A percentile compares a stretch with the other conserved stretches of the same genome.
Conservation (phyloP, 345 rosid species). For the Trapa bicornis region DNA sequence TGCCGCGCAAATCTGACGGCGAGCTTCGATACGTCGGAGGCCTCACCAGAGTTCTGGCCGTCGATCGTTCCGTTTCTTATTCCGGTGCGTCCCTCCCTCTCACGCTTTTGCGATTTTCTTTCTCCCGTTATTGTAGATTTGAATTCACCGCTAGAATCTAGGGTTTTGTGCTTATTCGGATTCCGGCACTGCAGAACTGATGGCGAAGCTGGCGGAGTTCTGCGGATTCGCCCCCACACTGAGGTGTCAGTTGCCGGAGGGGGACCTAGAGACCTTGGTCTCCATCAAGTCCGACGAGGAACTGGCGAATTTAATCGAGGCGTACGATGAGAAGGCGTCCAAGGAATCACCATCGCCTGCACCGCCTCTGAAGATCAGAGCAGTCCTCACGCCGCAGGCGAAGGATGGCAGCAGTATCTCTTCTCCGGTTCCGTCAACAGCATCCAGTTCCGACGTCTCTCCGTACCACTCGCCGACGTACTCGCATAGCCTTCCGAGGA, state of each 20-base stretch:
- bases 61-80: constrained; percentile 45
- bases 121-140: background rate
- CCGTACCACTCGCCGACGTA: too few species aligned
- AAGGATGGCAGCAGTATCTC: background rate
- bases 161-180: background rate
- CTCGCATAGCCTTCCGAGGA: too few species aligned
- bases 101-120: background rate
- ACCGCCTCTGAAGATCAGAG: constrained; percentile 21
- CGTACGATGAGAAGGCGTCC: constrained; percentile 17
- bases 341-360: constrained; percentile 5
- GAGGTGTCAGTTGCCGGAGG: constrained; percentile 62
- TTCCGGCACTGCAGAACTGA: constrained; percentile 20
- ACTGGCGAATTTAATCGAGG: constrained; percentile 32
- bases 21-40: constrained; percentile 82
- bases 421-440: background rate
- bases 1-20: constrained; percentile 60
- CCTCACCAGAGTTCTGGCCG: constrained; percentile 58
- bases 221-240: constrained; percentile 41
- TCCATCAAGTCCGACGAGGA: constrained; percentile 76
- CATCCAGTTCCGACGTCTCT: too few species aligned
- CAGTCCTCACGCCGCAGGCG: constrained; percentile 29
- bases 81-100: constrained; percentile 30
- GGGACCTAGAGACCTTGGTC: constrained; percentile 67
- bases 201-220: constrained; percentile 43
- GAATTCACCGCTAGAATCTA: background rate